These are phyloP conservation scores for Penicillium palitans DNA, from an alignment of 2,329 filamentous ascomycete genomes.

Conservation along the genomic window DNA sequence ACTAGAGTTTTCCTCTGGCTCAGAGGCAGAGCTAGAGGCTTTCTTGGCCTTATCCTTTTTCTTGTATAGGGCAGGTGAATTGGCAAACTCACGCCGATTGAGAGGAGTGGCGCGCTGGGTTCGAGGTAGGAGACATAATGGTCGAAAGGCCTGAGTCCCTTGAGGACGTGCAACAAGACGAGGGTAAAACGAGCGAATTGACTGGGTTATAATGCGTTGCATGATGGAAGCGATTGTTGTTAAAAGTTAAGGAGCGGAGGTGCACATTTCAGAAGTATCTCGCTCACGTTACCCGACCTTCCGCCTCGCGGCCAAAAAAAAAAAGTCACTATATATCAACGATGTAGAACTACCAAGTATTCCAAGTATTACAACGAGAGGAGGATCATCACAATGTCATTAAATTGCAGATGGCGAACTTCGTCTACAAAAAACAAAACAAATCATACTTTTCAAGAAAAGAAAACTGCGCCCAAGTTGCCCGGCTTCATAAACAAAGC, in stretches of 20 bases:
- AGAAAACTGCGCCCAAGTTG: conserved; percentile 30
- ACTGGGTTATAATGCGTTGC: conserved; percentile 16
- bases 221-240: conserved; percentile 12
- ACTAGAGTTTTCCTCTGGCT: conserved; percentile 31
- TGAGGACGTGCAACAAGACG: background rate
- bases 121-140: background rate
- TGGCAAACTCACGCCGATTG: conserved; percentile 41
- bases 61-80: conserved; percentile 46
- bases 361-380: conserved; percentile 8
- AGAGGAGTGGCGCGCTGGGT: background rate
- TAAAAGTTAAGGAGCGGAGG: background rate
- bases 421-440: conserved; percentile 30
- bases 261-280: background rate
- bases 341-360: background rate
- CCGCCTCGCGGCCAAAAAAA: background rate
- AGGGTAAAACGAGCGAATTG: background rate
- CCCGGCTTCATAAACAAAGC: conserved; percentile 30
- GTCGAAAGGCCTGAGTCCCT: background rate
- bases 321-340: background rate
- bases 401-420: conserved; percentile 34
- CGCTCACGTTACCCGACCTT: background rate
- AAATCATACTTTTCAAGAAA: conserved; percentile 33
- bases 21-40: conserved; percentile 37
- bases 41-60: conserved; percentile 57
- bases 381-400: conserved; percentile 33